A percentile compares a stretch with the other conserved stretches of the same genome.
phyloP scores from a whole-genome alignment of 1,284 basidiomycete species.

The Prillingera fragicola region DNA sequence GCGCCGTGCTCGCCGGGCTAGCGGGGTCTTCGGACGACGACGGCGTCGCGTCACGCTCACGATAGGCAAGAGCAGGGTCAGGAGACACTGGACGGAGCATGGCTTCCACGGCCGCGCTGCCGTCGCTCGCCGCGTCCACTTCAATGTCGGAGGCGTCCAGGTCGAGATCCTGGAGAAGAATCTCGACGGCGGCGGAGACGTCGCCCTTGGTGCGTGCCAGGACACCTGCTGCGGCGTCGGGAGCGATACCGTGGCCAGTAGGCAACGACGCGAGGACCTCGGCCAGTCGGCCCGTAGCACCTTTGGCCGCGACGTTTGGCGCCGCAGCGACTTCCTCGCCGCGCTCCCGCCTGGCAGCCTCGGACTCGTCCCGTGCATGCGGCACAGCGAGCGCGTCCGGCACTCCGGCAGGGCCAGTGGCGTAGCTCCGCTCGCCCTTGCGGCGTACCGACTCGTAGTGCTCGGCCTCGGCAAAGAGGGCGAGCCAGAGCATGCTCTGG shows the following conservation, averaged over 20 bases:
- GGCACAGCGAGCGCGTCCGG: conserved; percentile 35
- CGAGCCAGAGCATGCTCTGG: conserved; percentile 40
- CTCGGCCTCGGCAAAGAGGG: conserved; percentile 41
- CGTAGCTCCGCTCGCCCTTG: conserved; percentile 23
- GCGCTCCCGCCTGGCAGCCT: conserved; percentile 32
- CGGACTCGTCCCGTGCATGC: conserved; percentile 32
- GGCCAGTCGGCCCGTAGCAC: conserved; percentile 8
- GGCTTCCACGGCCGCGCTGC: background rate
- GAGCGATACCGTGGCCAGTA: conserved; percentile 23
- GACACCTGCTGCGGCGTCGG: conserved; percentile 18
- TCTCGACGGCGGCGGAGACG: conserved; percentile 36
- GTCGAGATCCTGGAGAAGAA: conserved; percentile 34
- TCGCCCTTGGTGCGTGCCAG: conserved; percentile 34
- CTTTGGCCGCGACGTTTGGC: conserved; percentile 1
- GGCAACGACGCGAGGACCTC: conserved; percentile 32
- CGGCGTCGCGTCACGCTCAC: no score
- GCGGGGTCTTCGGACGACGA: conserved; percentile 1
- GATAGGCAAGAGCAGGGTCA: no score
- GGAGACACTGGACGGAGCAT: no score
- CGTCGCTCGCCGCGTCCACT: background rate
- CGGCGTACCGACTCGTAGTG: conserved; percentile 39
- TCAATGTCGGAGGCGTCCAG: conserved; percentile 13
- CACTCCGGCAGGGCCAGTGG: conserved; percentile 36
- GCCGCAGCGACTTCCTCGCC: conserved; percentile 22
- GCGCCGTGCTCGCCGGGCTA: conserved; percentile 9